Percentiles rank a stretch among this genome's conserved stretches.
Evolutionary conservation across 2,329 filamentous ascomycete species (phyloP).

Genomic region (Torrubiella hemipterigena): DNA sequence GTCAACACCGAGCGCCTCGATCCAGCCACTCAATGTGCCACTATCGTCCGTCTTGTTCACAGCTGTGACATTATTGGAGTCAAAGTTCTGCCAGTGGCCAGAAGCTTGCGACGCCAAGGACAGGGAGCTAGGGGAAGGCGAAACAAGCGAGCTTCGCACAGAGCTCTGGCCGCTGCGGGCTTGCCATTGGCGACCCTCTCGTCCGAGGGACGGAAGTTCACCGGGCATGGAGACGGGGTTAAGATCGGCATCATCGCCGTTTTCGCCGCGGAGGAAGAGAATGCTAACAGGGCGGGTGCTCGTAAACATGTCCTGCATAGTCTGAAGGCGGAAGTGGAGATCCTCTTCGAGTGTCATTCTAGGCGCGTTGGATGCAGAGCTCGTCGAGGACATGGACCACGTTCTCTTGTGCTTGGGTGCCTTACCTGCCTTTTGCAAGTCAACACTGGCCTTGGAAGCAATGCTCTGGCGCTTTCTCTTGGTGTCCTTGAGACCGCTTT

Average conservation of each 20-base stretch:
- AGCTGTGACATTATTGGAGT: conserved; percentile 37
- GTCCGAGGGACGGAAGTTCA: conserved; percentile 48
- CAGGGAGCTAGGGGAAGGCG: conserved; percentile 53
- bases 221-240: conserved; percentile 65
- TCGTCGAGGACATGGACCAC: conserved; percentile 83
- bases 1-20: conserved; percentile 88
- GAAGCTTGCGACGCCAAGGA: conserved; percentile 48
- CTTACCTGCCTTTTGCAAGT: conserved; percentile 60
- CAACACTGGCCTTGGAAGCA: conserved; percentile 28
- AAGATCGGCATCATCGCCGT: conserved; percentile 67
- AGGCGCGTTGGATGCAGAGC: conserved; percentile 38
- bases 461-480: conserved; percentile 49
- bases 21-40: conserved; percentile 65
- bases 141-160: conserved; percentile 50
- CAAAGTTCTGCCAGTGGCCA: conserved; percentile 45
- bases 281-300: conserved; percentile 71
- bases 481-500: conserved; percentile 54
- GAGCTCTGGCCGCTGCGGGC: conserved; percentile 42
- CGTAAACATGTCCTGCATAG: conserved; percentile 78
- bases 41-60: conserved; percentile 44
- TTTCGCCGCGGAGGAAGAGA: conserved; percentile 64
- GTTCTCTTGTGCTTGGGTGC: conserved; percentile 83
- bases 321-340: conserved; percentile 64
- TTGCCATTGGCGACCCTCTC: conserved; percentile 38
- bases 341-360: conserved; percentile 58